Percentiles rank a stretch among this genome's conserved stretches.
Evolutionary conservation across 192 early-diverging fungal genomes (phyloP).

Genomic region (Coemansia sp.): DNA sequence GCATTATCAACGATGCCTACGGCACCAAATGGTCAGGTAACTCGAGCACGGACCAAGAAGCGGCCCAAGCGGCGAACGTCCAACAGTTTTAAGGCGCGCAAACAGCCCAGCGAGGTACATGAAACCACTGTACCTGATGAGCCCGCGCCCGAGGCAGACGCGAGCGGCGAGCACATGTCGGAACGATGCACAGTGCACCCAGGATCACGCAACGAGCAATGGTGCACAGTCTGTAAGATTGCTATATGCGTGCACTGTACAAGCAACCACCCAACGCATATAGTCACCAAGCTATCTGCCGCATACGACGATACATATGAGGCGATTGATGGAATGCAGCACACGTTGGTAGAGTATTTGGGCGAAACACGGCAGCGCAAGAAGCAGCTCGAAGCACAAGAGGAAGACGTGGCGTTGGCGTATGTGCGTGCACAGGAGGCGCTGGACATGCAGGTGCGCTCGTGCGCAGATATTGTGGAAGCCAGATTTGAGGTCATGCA

Average conservation of each 20-base stretch:
- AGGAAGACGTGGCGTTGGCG: constrained; percentile 3
- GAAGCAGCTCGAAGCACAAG: constrained; percentile 19
- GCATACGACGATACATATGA: constrained; percentile 54
- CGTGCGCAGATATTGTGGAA: constrained; percentile 5
- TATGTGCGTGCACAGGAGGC: constrained; percentile 15
- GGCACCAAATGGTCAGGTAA: not conserved
- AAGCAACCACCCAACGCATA: constrained; percentile 18
- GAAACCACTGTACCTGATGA: not conserved
- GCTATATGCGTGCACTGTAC: constrained; percentile 45
- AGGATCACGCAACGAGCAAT: constrained; percentile 43
- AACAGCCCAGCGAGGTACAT: not conserved
- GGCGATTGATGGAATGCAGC: constrained; percentile 35
- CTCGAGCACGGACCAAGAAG: constrained; percentile 4
- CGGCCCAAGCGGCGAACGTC: constrained; percentile 5
- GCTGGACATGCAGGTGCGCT: constrained; percentile 6
- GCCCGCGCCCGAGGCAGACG: not conserved
- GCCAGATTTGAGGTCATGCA: not conserved
- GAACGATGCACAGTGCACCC: constrained; percentile 47
- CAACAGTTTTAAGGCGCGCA: not conserved
- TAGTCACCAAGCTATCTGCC: constrained; percentile 26
- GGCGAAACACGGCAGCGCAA: constrained; percentile 39
- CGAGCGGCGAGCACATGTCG: not conserved
- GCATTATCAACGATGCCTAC: not conserved
- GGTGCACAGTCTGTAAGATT: constrained; percentile 39
- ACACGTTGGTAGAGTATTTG: constrained; percentile 22